These are phyloP conservation scores for Nepenthes mirabilis DNA, from an alignment of 148 eudicot species.

Conservation along the genomic window DNA sequence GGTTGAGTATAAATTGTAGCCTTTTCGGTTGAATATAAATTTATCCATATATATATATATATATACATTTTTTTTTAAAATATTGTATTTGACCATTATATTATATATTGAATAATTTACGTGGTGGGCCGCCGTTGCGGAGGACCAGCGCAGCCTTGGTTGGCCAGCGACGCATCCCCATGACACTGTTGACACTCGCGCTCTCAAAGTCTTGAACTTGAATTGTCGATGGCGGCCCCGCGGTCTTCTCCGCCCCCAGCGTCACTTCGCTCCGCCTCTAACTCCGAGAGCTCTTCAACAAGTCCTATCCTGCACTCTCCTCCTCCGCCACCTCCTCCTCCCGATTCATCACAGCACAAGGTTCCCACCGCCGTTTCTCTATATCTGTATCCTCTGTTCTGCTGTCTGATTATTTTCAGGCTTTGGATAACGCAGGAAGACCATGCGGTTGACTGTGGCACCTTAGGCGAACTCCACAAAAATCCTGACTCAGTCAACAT, in stretches of 20 bases:
- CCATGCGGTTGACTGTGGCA: neutral
- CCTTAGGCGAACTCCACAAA: neutral
- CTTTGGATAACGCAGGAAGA: constrained; percentile 2
- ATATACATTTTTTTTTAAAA: too few species aligned
- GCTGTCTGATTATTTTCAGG: neutral
- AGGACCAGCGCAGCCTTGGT: too few species aligned
- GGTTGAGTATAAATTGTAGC: too few species aligned
- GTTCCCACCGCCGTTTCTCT: neutral
- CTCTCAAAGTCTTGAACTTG: too few species aligned
- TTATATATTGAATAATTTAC: too few species aligned
- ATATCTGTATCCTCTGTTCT: neutral
- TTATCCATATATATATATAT: too few species aligned
- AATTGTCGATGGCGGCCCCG: neutral
- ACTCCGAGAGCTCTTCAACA: constrained; percentile 9
- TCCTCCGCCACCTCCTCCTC: neutral
- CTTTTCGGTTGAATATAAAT: too few species aligned
- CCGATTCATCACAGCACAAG: constrained; percentile 1
- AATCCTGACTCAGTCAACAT: constrained; percentile 5
- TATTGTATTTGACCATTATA: too few species aligned
- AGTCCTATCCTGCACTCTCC: neutral
- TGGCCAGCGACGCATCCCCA: too few species aligned
- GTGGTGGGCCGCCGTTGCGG: too few species aligned
- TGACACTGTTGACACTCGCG: too few species aligned
- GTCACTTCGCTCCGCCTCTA: constrained; percentile 5
- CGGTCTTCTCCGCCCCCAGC: constrained; percentile 3